Base-by-base conservation (phyloP, 2,329 filamentous ascomycete genomes). In the Sarocladium strictum region DNA sequence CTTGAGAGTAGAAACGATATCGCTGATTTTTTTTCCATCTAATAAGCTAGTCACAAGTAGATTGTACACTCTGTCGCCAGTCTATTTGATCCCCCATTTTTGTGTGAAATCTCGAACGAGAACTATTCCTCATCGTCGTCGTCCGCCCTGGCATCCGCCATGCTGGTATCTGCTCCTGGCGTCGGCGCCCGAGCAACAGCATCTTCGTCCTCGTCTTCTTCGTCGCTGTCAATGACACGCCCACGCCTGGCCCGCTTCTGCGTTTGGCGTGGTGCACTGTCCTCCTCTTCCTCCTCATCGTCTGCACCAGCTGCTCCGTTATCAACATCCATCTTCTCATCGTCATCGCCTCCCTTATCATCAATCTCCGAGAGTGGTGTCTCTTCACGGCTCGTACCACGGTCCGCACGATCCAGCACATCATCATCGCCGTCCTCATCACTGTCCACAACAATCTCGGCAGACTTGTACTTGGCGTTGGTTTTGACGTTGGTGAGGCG, bases 391-490 rank as follows among this genome's bases (percentile, higher is more conserved):
- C 72, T 70, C 2, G 76, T 62, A 3, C 67, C 69, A 52, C 69
- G 66, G 60, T 78, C 76, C 0, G 74, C 74, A 27, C 70, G 69
- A n/a, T 78, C 76, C 3, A 77, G 68, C 4, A 67, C 69, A 51
- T 59, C 61, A 11, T 43, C 66, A 10, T 69, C 74, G 2, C 77
- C 77, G 12, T 80, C 81, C 15, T 80, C 82, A 59, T 89, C 86
- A 57, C 86, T 90, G 58, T 93, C 88, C 43, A 90, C 86, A 26
- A 96, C 84, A 58, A 91, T 83, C 70, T 96, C 91, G 1, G 81
- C 85, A 52, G 87, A 92, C 79, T 96, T 96, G 77, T 83, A 96
- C 71, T 96, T 95, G 67, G 66, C 60, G 26, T 65, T 64, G 55
- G 64, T 63, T 59, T 82, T 78, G 57, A 72, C 72, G 59, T 70